phyloP scores from a whole-genome alignment of 2,329 filamentous ascomycete genomes.

The Calonectria ilicicola region DNA sequence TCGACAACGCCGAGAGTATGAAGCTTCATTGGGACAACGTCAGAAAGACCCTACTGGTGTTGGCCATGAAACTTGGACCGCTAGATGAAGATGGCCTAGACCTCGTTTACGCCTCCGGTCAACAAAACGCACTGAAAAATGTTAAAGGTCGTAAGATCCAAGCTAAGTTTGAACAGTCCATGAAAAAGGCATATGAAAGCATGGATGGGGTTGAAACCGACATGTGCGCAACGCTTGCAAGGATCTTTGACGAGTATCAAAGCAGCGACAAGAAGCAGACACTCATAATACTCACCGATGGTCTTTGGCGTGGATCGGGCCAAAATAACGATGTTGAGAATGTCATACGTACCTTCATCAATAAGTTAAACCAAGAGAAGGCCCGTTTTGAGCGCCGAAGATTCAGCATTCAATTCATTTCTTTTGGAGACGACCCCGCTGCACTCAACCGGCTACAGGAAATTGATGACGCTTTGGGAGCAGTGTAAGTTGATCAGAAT shows the following conservation, averaged over 20 bases:
- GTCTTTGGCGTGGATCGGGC: not conserved
- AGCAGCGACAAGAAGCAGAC: conserved; percentile 2
- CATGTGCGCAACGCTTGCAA: not conserved
- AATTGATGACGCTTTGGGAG: not conserved
- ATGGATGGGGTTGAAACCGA: not conserved
- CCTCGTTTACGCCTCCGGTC: not conserved
- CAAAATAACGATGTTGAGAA: not conserved
- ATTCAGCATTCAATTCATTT: conserved; percentile 18
- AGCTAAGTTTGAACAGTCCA: not conserved
- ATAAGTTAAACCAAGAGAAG: not conserved
- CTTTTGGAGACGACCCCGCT: not conserved
- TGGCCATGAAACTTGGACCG: conserved; percentile 8
- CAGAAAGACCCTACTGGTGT: not conserved
- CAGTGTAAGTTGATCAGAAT: not conserved
- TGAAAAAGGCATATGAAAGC: not conserved
- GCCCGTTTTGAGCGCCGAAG: not conserved
- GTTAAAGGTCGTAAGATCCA: not conserved
- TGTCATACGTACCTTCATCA: not conserved
- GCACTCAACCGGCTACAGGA: not conserved
- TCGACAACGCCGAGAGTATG: conserved; percentile 10
- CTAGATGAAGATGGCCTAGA: conserved; percentile 12
- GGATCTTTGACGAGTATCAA: not conserved
- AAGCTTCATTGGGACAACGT: conserved; percentile 4
- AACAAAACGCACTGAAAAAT: not conserved
- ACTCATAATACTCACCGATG: conserved; percentile 10